Base-by-base conservation (phyloP, 2,329 filamentous ascomycete genomes). In the Penicillium digitatum region DNA sequence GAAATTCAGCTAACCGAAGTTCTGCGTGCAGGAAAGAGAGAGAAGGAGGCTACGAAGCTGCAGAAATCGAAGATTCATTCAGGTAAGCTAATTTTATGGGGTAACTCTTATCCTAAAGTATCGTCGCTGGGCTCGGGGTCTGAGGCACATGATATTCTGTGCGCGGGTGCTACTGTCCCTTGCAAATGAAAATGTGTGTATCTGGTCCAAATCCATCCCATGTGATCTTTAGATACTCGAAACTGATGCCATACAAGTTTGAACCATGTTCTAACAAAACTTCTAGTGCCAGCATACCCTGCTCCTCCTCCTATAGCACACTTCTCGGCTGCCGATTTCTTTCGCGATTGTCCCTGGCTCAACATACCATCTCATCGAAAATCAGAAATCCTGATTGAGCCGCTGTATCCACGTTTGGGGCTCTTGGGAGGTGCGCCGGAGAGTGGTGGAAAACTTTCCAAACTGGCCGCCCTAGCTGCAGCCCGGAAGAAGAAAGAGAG, bases 381-480 rank as follows among this genome's bases (percentile, higher is more conserved):
- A 62, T 82, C 87, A 35, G 70, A 79, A 16, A 79, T 87, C 16
- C 82, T 92, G 35, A 74, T 88, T 47, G 79, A 86, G 38, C 83
- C 80, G 72, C 55, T 81, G 34, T 76, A 76, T 59, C 85, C 82
- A 50, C 78, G 76, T 45, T 82, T 86, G 18, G 87, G 90, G 2
- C 78, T 99, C 0, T 74, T 96, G 2, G 95, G 94, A 29, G 95
- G 94, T 32, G 82, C 85, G 9, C 68, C 84, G 2, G 81, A 83
- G 45, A 75, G 76, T 12, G 67, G 77, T n/a, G 81, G 83, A 3
- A 94, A 92, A 67, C 81, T 89, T 73, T 95, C 93, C 5, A 99
- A 99, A 67, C 79, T 99, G 43, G 93, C 95, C 65, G 90, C 90
- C 45, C 78, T 99, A 39, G 92, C 93, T 48, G 90, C 90, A 32